Conservation (phyloP, 2,329 filamentous ascomycete genomes). For the Fusarium sambucinum region DNA sequence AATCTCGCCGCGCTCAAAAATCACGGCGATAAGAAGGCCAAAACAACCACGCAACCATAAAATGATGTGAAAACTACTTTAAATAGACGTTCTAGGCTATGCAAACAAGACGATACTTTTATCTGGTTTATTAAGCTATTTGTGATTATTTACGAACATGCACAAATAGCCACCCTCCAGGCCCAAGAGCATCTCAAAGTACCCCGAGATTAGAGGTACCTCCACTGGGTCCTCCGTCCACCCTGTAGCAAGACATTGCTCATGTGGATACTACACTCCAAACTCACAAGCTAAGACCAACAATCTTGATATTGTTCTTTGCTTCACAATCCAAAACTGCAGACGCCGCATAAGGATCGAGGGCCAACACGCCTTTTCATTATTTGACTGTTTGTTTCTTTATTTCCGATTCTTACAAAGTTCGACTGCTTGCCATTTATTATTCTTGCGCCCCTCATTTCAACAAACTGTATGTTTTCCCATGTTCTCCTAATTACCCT, state of each 20-base stretch:
- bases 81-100: fast-evolving
- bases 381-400: slow-evolving; percentile 1
- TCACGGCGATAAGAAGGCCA: not conserved
- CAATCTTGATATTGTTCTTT: slow-evolving; percentile 48
- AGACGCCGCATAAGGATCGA: slow-evolving; percentile 40
- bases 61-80: fast-evolving
- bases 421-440: not conserved
- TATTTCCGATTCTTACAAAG: not conserved
- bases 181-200: not conserved
- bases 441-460: not conserved
- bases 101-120: fast-evolving
- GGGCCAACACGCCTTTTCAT: slow-evolving; percentile 32
- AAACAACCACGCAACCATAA: not conserved
- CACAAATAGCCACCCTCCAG: not conserved
- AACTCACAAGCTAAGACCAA: slow-evolving; percentile 36
- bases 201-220: not conserved
- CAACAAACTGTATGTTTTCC: slow-evolving; percentile 17
- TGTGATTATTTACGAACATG: fast-evolving
- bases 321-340: slow-evolving; percentile 43
- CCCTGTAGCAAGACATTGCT: slow-evolving; percentile 22
- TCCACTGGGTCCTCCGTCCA: not conserved
- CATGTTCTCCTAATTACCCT: not conserved
- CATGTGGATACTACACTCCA: slow-evolving; percentile 21
- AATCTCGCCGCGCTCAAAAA: not conserved
- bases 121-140: fast-evolving